These are phyloP conservation scores for Heliocybe sulcata DNA, from an alignment of 1,284 basidiomycete genomes.

Conservation along the genomic window DNA sequence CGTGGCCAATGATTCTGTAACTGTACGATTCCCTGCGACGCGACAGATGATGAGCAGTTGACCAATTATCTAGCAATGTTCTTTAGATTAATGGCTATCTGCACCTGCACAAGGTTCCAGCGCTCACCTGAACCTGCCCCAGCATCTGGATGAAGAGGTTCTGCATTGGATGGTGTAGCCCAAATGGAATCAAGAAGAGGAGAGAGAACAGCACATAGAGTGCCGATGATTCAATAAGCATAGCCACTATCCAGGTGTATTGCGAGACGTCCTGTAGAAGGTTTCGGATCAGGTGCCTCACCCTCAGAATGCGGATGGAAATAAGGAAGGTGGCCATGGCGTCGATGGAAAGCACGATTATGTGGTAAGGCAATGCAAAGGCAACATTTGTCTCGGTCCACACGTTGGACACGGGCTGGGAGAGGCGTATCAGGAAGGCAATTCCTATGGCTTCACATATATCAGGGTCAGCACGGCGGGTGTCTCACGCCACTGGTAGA, in stretches of 20 bases:
- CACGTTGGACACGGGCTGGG: neutral
- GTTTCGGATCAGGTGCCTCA: neutral
- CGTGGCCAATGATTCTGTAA: neutral
- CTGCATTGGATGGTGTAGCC: constrained; percentile 14
- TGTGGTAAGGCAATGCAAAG: neutral
- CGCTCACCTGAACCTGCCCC: neutral
- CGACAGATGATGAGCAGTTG: neutral
- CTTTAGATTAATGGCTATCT: neutral
- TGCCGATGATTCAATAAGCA: constrained; percentile 21
- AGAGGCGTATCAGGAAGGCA: neutral
- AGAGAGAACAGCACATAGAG: constrained; percentile 21
- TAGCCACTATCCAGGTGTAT: constrained; percentile 15
- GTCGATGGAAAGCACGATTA: neutral
- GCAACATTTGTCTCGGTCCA: neutral
- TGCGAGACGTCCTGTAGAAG: constrained; percentile 10
- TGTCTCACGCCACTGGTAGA: neutral
- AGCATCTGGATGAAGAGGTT: neutral
- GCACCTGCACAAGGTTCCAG: neutral
- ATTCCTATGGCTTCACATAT: neutral
- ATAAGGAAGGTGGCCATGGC: neutral
- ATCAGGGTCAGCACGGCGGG: no score
- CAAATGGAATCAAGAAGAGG: constrained; percentile 17
- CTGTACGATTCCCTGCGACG: neutral
- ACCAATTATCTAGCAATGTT: neutral
- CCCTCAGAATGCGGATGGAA: neutral